Evolutionary conservation across 176 grass and related monocot species (phyloP).

Genomic region (Musa schizocarpa): DNA sequence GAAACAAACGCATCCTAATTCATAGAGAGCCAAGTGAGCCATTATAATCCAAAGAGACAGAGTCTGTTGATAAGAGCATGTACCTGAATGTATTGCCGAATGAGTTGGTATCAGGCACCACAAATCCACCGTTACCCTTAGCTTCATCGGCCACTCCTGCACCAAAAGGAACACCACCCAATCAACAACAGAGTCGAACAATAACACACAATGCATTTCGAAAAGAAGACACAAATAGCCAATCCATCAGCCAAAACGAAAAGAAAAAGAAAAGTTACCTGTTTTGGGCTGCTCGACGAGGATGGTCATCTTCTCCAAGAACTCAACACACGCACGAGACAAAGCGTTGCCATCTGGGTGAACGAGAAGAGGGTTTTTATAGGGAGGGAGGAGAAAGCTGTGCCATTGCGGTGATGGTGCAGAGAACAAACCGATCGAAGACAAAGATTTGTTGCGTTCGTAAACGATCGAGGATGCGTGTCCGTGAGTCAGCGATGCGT

Average conservation of each 20-base stretch:
- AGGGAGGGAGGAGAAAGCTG: neutral
- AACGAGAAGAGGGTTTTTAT: slow-evolving; percentile 14
- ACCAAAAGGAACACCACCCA: neutral
- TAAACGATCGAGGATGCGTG: too few species aligned
- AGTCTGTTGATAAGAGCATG: neutral
- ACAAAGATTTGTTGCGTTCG: too few species aligned
- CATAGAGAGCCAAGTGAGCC: too few species aligned
- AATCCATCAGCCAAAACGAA: neutral
- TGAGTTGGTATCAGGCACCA: slow-evolving; percentile 61
- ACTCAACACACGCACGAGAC: neutral
- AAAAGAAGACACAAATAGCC: neutral
- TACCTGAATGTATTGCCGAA: slow-evolving; percentile 84
- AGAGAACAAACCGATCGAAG: too few species aligned
- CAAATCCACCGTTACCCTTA: slow-evolving; percentile 53
- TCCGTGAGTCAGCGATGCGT: too few species aligned
- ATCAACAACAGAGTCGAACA: neutral
- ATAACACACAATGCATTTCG: neutral
- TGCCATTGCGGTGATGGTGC: too few species aligned
- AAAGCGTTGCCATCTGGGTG: too few species aligned
- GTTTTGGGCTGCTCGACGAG: slow-evolving; percentile 41
- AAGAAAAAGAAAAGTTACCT: slow-evolving; percentile 25
- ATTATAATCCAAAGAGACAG: neutral
- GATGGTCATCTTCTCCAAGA: slow-evolving; percentile 54
- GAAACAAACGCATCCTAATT: neutral
- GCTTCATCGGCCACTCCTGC: slow-evolving; percentile 30